A percentile compares a stretch with the other conserved stretches of the same genome.
These are phyloP conservation scores for Paspalum notatum DNA, from an alignment of 176 grass and related monocot species.

Conservation along the genomic window DNA sequence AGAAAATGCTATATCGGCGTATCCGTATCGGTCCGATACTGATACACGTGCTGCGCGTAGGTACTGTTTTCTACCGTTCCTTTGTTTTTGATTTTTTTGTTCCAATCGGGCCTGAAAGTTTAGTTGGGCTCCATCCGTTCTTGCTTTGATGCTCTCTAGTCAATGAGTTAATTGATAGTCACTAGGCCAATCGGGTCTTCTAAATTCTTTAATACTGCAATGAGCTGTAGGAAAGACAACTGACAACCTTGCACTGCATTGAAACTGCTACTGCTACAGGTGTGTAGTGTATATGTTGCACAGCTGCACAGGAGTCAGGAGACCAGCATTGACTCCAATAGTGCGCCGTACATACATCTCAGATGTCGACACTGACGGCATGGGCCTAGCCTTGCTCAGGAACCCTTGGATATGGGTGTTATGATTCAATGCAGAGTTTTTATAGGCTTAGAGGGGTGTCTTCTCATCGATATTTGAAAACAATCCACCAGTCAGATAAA, in stretches of 20 bases:
- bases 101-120: too few relatives aligned
- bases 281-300: neutral
- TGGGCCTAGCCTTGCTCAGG: neutral
- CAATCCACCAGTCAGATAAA: too few relatives aligned
- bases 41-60: too few relatives aligned
- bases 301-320: neutral
- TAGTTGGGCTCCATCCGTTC: neutral
- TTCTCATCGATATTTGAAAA: too few relatives aligned
- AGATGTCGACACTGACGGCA: neutral
- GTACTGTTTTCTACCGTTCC: too few relatives aligned
- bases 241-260: conserved; percentile 21
- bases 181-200: neutral
- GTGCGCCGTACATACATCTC: neutral
- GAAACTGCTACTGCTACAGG: neutral
- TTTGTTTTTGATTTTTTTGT: too few relatives aligned
- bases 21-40: too few relatives aligned
- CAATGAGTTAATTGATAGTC: neutral
- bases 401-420: neutral
- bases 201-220: neutral
- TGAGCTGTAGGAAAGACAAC: conserved; percentile 18
- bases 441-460: too few relatives aligned
- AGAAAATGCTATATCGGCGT: too few relatives aligned
- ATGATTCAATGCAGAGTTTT: too few relatives aligned
- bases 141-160: neutral
- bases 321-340: neutral